Evolutionary conservation across 129 eudicot species (phyloP).

Genomic region (Pseudognaphalium luteoalbum): DNA sequence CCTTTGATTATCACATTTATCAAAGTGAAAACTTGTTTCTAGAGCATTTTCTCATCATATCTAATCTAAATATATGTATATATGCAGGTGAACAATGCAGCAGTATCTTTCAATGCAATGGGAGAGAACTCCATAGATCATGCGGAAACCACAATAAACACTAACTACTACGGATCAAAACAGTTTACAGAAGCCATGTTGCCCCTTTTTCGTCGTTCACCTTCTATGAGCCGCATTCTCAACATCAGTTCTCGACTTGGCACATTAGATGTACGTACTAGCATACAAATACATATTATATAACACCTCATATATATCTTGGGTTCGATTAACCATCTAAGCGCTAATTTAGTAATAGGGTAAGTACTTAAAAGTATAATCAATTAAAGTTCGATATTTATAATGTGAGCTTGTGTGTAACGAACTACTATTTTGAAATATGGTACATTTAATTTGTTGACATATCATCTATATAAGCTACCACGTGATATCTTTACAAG

Average conservation of each 20-base stretch:
- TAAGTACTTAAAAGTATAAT: too few species aligned
- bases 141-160: slow-evolving; percentile 60
- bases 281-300: background rate
- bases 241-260: slow-evolving; percentile 94
- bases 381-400: too few species aligned
- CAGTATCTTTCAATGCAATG: slow-evolving; percentile 61
- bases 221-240: slow-evolving; percentile 52
- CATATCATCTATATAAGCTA: too few species aligned
- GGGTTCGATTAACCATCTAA: too few species aligned
- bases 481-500: too few species aligned
- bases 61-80: background rate
- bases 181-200: slow-evolving; percentile 59
- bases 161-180: slow-evolving; percentile 77
- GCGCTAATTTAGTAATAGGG: too few species aligned
- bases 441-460: too few species aligned
- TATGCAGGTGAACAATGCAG: slow-evolving; percentile 93
- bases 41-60: background rate
- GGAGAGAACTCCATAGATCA: slow-evolving; percentile 59
- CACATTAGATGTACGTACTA: slow-evolving; percentile 49
- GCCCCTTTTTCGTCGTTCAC: slow-evolving; percentile 54
- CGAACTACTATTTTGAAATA: too few species aligned
- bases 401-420: too few species aligned
- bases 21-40: background rate
- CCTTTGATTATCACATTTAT: too few species aligned
- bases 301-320: background rate